phyloP scores from a whole-genome alignment of 75 land plant species.

The Picea glauca region DNA sequence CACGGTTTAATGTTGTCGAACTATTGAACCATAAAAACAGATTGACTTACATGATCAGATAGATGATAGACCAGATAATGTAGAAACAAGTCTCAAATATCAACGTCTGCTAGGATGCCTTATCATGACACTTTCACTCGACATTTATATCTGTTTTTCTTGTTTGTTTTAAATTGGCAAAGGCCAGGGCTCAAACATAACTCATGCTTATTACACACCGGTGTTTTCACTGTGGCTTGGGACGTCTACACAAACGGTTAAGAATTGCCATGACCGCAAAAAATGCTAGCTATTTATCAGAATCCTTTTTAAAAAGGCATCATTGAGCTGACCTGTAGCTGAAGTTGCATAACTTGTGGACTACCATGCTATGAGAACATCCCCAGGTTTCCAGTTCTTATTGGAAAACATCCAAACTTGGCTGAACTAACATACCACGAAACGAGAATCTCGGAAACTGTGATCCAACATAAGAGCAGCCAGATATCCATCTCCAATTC shows the following conservation, averaged over 20 bases:
- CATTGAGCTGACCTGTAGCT: background rate
- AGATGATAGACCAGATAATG: background rate
- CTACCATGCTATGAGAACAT: background rate
- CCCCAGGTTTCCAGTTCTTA: background rate
- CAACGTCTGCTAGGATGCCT: background rate
- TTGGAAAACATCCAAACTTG: background rate
- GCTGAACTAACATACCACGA: background rate
- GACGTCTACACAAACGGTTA: background rate
- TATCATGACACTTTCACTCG: background rate
- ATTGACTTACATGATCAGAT: background rate
- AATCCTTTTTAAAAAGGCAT: background rate
- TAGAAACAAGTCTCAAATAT: background rate
- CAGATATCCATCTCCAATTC: constrained; percentile 64
- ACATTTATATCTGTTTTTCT: no score
- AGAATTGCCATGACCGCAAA: background rate
- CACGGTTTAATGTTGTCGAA: background rate
- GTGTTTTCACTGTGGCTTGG: background rate
- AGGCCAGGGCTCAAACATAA: no score
- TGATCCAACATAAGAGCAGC: constrained; percentile 24
- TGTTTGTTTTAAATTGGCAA: no score
- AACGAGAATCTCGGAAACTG: background rate
- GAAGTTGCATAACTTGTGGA: background rate
- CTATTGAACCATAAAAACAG: background rate
- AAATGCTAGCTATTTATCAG: background rate
- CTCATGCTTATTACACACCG: no score